Conservation (phyloP, 192 early-diverging fungal genomes). For the Coemansia sp. region DNA sequence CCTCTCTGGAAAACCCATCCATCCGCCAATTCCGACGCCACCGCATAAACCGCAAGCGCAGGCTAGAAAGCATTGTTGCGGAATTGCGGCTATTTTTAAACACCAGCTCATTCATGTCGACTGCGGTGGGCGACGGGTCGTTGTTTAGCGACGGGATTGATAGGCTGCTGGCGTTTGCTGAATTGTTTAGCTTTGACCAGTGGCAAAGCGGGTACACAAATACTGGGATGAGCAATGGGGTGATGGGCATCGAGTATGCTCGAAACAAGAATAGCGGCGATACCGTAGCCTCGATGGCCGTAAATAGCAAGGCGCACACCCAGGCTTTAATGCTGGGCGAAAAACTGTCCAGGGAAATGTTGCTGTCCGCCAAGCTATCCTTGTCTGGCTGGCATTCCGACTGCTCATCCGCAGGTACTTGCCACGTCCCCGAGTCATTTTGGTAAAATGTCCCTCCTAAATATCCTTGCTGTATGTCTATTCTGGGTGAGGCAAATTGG, state of each 20-base stretch:
- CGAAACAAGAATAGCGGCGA: conserved; percentile 46
- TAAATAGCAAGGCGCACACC: conserved; percentile 34
- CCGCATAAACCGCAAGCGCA: not conserved
- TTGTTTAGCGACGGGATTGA: not conserved
- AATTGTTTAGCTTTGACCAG: not conserved
- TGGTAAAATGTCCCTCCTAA: not conserved
- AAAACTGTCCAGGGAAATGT: conserved; percentile 5
- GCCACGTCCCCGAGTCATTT: no score
- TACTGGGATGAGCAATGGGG: conserved; percentile 39
- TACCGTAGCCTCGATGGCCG: conserved; percentile 23
- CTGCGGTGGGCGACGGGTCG: not conserved
- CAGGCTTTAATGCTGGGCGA: conserved; percentile 29
- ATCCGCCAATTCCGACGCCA: conserved; percentile 5
- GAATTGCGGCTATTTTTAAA: conserved; percentile 6
- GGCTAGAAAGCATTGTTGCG: not conserved
- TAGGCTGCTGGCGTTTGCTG: not conserved
- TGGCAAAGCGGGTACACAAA: conserved; percentile 36
- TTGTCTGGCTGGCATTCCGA: no score
- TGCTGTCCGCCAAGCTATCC: no score
- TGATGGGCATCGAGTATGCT: conserved; percentile 40
- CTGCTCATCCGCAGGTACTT: no score
- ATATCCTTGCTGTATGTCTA: conserved; percentile 5
- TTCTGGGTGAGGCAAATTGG: not conserved
- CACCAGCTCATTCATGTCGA: not conserved
- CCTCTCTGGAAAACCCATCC: conserved; percentile 20